Conservation (phyloP, 139 green algal species). For the Ostreobium quekettii region DNA sequence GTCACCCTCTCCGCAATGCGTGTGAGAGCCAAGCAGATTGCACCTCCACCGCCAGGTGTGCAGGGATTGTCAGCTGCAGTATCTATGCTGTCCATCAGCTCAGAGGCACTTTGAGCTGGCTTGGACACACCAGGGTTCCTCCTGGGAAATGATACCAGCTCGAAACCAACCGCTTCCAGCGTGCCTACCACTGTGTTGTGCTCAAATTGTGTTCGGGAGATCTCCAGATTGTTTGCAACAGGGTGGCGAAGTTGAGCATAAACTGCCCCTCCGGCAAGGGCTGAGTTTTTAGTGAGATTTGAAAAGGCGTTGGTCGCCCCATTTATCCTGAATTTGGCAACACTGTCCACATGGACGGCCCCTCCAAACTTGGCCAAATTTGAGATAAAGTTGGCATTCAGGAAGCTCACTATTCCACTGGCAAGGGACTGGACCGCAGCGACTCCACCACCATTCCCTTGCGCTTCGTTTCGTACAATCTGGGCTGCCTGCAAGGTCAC, state of each 20-base stretch:
- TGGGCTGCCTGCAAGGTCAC: neutral
- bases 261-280: neutral
- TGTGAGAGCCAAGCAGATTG: constrained; percentile 17
- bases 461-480: constrained; percentile 11
- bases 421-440: constrained; percentile 12
- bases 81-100: neutral
- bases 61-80: constrained; percentile 12
- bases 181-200: neutral
- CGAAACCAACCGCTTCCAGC: neutral
- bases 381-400: neutral
- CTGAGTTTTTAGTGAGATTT: neutral
- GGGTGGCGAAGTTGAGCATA: neutral
- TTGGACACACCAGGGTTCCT: neutral
- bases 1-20: constrained; percentile 3
- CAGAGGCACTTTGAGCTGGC: too few relatives aligned
- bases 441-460: constrained; percentile 14
- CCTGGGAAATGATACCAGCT: neutral
- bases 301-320: neutral
- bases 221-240: neutral
- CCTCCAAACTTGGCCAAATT: constrained; percentile 7
- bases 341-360: constrained; percentile 10
- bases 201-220: neutral
- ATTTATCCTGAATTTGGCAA: neutral
- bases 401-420: constrained; percentile 9
- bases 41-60: constrained; percentile 15